phyloP scores from a whole-genome alignment of 2,329 filamentous ascomycete species.

The Diaporthe sp. region DNA sequence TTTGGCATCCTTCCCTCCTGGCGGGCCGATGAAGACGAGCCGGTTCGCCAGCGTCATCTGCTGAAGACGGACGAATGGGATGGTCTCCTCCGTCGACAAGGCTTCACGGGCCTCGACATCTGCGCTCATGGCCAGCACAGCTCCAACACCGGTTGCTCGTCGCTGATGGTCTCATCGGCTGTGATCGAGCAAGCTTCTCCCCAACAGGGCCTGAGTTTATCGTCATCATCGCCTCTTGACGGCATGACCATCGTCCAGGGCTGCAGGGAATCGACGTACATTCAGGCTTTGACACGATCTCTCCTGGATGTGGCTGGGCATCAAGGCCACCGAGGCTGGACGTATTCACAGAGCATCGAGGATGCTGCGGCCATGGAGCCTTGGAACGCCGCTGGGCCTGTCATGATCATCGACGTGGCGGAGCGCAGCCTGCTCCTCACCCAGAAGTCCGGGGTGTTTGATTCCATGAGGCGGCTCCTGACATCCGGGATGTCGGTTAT shows the following conservation, averaged over 20 bases:
- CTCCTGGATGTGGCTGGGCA: not conserved
- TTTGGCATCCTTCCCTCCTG: slow-evolving; percentile 47
- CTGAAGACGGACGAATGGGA: slow-evolving; percentile 7
- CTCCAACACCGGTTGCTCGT: not conserved
- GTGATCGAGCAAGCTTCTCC: not conserved
- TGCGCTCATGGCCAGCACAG: not conserved
- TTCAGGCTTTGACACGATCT: not conserved
- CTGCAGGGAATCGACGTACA: not conserved
- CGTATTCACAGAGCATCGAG: not conserved
- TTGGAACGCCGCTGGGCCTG: not conserved
- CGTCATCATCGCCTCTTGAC: not conserved
- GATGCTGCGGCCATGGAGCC: not conserved
- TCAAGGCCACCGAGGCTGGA: not conserved
- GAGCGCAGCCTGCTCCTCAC: slow-evolving; percentile 1
- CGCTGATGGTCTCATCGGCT: slow-evolving; percentile 1
- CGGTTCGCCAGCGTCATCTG: not conserved
- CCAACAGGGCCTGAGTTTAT: not conserved
- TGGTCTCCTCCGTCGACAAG: not conserved
- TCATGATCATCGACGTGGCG: not conserved
- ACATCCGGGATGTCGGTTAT: not conserved
- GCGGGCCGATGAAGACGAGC: slow-evolving; percentile 2
- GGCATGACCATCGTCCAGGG: not conserved
- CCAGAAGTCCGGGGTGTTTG: not conserved
- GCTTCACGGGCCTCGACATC: slow-evolving; percentile 12
- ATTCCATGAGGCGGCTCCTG: not conserved